These are phyloP conservation scores for Conticribra guillardii DNA, from an alignment of 108 stramenopile genomes.

Conservation along the genomic window DNA sequence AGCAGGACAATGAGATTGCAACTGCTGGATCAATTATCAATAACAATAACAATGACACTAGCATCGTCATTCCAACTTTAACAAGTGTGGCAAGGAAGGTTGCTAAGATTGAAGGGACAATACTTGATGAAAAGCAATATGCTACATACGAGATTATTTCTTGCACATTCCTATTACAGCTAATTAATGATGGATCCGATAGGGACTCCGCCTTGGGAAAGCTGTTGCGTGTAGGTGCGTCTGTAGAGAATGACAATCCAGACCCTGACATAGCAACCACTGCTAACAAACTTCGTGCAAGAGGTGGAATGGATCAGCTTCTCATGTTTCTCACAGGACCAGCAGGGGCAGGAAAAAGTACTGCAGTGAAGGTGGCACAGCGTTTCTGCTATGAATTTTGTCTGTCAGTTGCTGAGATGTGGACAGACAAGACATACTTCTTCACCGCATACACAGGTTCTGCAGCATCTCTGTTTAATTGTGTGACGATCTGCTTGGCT, in stretches of 20 bases:
- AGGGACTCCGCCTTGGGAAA: background rate
- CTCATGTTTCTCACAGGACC: slow-evolving; percentile 26
- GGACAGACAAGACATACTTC: slow-evolving; percentile 17
- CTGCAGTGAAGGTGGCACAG: slow-evolving; percentile 16
- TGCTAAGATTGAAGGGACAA: slow-evolving; percentile 3
- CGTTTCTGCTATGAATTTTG: slow-evolving; percentile 28
- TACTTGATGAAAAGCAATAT: slow-evolving; percentile 8
- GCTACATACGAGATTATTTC: background rate
- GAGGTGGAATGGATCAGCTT: slow-evolving; percentile 19
- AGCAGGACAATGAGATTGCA: background rate
- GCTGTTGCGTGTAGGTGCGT: background rate
- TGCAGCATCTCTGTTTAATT: slow-evolving; percentile 19
- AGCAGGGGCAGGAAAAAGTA: slow-evolving; percentile 25
- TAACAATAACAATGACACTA: background rate
- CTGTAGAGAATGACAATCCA: slow-evolving; percentile 3
- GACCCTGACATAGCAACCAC: background rate
- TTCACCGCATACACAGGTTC: slow-evolving; percentile 34
- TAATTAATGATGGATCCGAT: slow-evolving; percentile 11
- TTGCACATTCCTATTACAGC: slow-evolving; percentile 3
- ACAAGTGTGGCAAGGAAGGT: slow-evolving; percentile 3
- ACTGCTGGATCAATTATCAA: background rate
- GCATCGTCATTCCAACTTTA: background rate
- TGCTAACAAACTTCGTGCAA: background rate
- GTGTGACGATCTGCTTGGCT: background rate
- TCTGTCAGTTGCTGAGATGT: slow-evolving; percentile 4